Evolutionary conservation across 1,139 yeast genomes (phyloP).

Genomic region (Magnusiomyces sp.): DNA sequence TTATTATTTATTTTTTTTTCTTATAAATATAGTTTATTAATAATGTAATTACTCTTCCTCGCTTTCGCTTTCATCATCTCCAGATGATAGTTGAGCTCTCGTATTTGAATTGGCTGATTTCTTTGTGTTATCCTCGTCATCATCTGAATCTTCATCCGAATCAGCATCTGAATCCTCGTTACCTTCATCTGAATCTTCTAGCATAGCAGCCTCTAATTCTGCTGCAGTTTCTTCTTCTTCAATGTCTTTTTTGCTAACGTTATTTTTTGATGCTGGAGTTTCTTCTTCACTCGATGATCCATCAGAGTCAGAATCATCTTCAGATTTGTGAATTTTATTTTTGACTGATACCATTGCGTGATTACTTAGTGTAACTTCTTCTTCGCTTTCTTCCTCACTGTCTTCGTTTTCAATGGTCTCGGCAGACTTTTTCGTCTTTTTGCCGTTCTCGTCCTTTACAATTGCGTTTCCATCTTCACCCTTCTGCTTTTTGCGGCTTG

Average conservation of each 20-base stretch:
- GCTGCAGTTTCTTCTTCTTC: slow-evolving; percentile 1
- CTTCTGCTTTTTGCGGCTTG: slow-evolving; percentile 4
- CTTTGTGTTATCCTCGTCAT: too few species aligned
- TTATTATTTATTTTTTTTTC: too few species aligned
- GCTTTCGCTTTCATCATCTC: too few species aligned
- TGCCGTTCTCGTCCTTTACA: slow-evolving; percentile 4
- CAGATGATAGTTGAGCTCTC: too few species aligned
- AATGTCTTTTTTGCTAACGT: not conserved
- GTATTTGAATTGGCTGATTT: too few species aligned
- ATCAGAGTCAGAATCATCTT: slow-evolving; percentile 1
- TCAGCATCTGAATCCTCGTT: not conserved
- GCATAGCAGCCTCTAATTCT: slow-evolving; percentile 3
- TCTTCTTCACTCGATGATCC: not conserved
- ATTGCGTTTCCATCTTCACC: slow-evolving; percentile 1
- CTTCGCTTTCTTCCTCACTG: not conserved
- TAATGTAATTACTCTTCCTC: too few species aligned
- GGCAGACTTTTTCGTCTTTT: slow-evolving; percentile 1
- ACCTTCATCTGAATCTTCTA: slow-evolving; percentile 1
- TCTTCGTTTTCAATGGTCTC: slow-evolving; percentile 1
- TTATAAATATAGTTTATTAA: too few species aligned
- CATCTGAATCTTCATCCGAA: not conserved
- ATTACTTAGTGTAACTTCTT: not conserved
- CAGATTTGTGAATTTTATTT: not conserved
- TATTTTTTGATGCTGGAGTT: not conserved
- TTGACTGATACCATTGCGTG: not conserved